phyloP scores from a whole-genome alignment of 495 filamentous ascomycete genomes.

The Bathelium albidoporum region DNA sequence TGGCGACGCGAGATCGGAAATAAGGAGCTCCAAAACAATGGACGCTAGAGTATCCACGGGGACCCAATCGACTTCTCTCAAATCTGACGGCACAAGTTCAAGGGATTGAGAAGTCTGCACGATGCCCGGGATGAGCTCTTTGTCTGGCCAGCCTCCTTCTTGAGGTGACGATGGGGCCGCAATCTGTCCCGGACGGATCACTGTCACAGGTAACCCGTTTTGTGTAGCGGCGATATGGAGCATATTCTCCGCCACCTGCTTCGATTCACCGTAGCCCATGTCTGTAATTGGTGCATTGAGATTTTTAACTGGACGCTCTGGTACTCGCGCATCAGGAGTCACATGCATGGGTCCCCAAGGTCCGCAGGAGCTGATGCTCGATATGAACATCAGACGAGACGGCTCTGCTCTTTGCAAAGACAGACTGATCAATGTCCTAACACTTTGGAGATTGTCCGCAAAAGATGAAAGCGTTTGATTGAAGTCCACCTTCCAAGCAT shows the following conservation, averaged over 20 bases:
- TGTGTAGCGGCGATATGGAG: not conserved
- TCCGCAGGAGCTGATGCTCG: slow-evolving; percentile 5
- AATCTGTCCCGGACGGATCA: not conserved
- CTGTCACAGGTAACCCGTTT: not conserved
- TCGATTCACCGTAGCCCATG: slow-evolving; percentile 7
- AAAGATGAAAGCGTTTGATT: slow-evolving; percentile 33
- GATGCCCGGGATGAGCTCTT: slow-evolving; percentile 6
- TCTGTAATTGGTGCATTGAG: not conserved
- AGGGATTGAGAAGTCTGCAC: slow-evolving; percentile 25
- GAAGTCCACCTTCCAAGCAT: slow-evolving; percentile 41
- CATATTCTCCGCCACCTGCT: slow-evolving; percentile 2
- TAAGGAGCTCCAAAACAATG: slow-evolving; percentile 10
- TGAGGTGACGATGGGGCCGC: not conserved
- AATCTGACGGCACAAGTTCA: slow-evolving; percentile 8
- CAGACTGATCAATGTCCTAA: slow-evolving; percentile 8
- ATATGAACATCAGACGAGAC: slow-evolving; percentile 12
- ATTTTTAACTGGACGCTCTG: not conserved
- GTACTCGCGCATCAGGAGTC: not conserved
- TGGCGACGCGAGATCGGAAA: not conserved
- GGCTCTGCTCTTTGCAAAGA: not conserved
- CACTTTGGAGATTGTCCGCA: slow-evolving; percentile 5
- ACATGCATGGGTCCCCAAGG: slow-evolving; percentile 4
- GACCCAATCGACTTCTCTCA: slow-evolving; percentile 21
- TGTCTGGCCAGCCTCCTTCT: not conserved
- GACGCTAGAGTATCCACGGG: slow-evolving; percentile 24